Evolutionary conservation across 1,284 basidiomycete species (phyloP), one percentile per base, ranked within the genome.

Genomic region (Mycena sp.): DNA sequence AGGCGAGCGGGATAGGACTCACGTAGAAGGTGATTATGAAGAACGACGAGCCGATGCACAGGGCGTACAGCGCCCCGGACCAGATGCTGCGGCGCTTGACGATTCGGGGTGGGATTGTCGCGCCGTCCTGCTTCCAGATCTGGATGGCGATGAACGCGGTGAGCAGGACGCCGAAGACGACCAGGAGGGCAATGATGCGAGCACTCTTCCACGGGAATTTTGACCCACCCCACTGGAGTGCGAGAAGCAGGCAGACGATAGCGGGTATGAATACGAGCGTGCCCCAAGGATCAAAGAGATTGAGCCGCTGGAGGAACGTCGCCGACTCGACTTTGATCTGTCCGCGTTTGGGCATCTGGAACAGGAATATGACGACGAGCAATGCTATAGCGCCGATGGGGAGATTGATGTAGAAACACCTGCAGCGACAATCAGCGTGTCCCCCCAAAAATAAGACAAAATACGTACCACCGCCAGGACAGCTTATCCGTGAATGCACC

Each of bases 151-250:
- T 28, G 41, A 68, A 68, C 29, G 40, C 53, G 45, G 43, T 30
- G 28, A 57, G 16, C 3, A 68, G 38, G 25, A 65, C 32, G 12
- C 29, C 40, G 29, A 50, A 58, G 38, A 48, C 21, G 26, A 63
- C 26, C 10, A 61, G 41, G 23, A 68, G 64, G 4, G 11, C 57
- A 40, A 68, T 61, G 28, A 68, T 64, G 29, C 37, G 25, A 16
- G 19, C 44, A n/a, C 49, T 57, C 21, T 14, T 50, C 67, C 67
- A 68, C 10, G 49, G 19, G 32, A 60, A 63, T 23, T 28, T 55
- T 10, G 63, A 52, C 16, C 67, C 67, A 23, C 67, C 67, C 67
- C 67, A 68, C 37, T 68, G 63, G 4, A 68, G 23, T 1, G 67
- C 63, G 21, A 68, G 60, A 11, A 68, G 63, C 2, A 68, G 52